Percentiles rank a stretch among this genome's conserved stretches.
phyloP scores from a whole-genome alignment of 2,329 filamentous ascomycete genomes.

The Colletotrichum tropicale region DNA sequence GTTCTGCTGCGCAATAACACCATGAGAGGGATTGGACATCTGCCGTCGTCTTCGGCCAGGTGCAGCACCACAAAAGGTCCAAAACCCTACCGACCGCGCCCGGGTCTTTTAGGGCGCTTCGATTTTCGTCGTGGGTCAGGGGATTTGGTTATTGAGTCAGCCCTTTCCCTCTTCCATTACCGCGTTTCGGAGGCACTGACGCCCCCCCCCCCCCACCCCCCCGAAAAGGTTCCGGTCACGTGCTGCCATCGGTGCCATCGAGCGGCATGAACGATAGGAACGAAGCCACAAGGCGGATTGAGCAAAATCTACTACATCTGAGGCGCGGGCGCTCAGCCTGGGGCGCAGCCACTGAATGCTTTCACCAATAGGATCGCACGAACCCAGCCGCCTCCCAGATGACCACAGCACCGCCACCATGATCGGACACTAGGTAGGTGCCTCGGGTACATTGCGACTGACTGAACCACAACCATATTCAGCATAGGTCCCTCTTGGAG shows the following conservation, averaged over 20 bases:
- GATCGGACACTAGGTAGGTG: background rate
- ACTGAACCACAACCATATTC: background rate
- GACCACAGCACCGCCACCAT: background rate
- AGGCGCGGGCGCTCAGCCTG: background rate
- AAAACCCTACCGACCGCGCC: background rate
- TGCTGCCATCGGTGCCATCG: background rate
- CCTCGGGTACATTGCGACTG: too few relatives aligned
- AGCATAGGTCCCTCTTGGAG: background rate
- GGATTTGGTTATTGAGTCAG: background rate
- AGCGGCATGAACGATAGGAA: background rate
- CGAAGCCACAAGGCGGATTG: background rate
- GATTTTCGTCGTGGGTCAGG: conserved; percentile 12
- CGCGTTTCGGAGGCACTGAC: background rate
- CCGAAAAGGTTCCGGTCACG: background rate
- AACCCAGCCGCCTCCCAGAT: background rate
- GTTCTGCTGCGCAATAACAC: background rate
- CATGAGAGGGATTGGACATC: background rate
- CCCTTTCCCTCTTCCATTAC: background rate
- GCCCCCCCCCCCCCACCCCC: too few relatives aligned
- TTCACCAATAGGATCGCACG: background rate
- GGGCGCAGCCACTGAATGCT: background rate
- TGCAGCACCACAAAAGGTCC: background rate
- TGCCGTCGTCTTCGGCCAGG: background rate
- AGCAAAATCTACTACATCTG: background rate
- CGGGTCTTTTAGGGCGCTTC: conserved; percentile 8